These are phyloP conservation scores for Passiflora organensis DNA, from an alignment of 345 rosid genomes.

Conservation along the genomic window DNA sequence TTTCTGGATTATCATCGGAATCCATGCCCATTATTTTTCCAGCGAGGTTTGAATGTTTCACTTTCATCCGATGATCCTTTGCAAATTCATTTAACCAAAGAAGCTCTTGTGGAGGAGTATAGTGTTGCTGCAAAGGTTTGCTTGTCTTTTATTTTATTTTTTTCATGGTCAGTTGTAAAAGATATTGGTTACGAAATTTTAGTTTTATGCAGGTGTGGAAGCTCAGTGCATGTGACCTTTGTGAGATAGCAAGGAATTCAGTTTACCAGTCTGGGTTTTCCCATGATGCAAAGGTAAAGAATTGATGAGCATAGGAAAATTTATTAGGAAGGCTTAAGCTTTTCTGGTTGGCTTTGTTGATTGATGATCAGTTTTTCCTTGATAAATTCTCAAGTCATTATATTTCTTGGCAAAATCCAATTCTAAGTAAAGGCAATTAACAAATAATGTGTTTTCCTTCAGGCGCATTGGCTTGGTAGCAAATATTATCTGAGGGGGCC, in stretches of 20 bases:
- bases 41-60: slow-evolving; percentile 48
- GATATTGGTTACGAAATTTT: neutral
- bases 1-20: slow-evolving; percentile 50
- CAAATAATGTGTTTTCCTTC: slow-evolving; percentile 3
- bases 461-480: slow-evolving; percentile 49
- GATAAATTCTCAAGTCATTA: no score
- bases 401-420: no score
- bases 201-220: slow-evolving; percentile 40
- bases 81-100: slow-evolving; percentile 56
- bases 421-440: no score
- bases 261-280: slow-evolving; percentile 51
- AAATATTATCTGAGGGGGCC: slow-evolving; percentile 37
- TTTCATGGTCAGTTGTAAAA: neutral
- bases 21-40: slow-evolving; percentile 45
- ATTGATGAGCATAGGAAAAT: neutral
- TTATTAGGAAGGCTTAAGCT: neutral
- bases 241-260: slow-evolving; percentile 55
- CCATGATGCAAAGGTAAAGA: slow-evolving; percentile 38
- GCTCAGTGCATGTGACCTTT: slow-evolving; percentile 50
- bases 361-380: no score
- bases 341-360: neutral
- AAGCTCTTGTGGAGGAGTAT: slow-evolving; percentile 51
- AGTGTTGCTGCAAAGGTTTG: slow-evolving; percentile 52
- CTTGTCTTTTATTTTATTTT: neutral
- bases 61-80: slow-evolving; percentile 51